Conservation (phyloP, 2,329 filamentous ascomycete species). For the Aspergillus phoenicis region DNA sequence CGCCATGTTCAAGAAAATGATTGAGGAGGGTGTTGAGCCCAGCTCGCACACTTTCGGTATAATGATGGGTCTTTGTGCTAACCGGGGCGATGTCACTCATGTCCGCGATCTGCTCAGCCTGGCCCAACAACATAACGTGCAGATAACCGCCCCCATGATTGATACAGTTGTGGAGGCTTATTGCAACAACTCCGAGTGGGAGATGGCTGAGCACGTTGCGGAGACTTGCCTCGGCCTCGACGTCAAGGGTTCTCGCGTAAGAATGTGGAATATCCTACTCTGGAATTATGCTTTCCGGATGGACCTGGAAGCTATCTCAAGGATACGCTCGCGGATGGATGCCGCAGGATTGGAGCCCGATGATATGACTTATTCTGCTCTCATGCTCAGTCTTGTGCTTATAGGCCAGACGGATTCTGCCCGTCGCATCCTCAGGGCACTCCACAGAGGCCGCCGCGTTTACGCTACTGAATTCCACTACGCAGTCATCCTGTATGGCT, state of each 20-base stretch:
- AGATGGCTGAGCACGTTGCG: slow-evolving; percentile 63
- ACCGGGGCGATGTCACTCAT: slow-evolving; percentile 71
- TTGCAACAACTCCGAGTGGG: slow-evolving; percentile 58
- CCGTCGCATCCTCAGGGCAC: slow-evolving; percentile 51
- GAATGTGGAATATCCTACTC: slow-evolving; percentile 79
- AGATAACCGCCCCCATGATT: slow-evolving; percentile 60
- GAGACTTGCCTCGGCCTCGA: slow-evolving; percentile 56
- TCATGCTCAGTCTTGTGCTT: slow-evolving; percentile 61
- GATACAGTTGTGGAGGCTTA: slow-evolving; percentile 69
- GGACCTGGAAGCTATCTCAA: slow-evolving; percentile 57
- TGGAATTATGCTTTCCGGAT: slow-evolving; percentile 67
- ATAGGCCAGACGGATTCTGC: slow-evolving; percentile 59
- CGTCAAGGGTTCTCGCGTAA: slow-evolving; percentile 57
- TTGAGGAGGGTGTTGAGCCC: slow-evolving; percentile 53
- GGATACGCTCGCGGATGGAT: slow-evolving; percentile 60
- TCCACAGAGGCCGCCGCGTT: slow-evolving; percentile 43
- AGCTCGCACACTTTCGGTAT: slow-evolving; percentile 69
- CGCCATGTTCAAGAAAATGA: slow-evolving; percentile 63
- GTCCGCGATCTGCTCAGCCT: slow-evolving; percentile 67
- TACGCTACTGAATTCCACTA: slow-evolving; percentile 49
- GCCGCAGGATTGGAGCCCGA: slow-evolving; percentile 55
- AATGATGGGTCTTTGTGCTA: slow-evolving; percentile 71
- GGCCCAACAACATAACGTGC: slow-evolving; percentile 58
- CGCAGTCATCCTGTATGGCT: slow-evolving; percentile 50
- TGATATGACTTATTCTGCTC: slow-evolving; percentile 60